A percentile compares a stretch with the other conserved stretches of the same genome.
phyloP scores from a whole-genome alignment of 768 basidiomycete genomes.

The Termitomyces sp. region DNA sequence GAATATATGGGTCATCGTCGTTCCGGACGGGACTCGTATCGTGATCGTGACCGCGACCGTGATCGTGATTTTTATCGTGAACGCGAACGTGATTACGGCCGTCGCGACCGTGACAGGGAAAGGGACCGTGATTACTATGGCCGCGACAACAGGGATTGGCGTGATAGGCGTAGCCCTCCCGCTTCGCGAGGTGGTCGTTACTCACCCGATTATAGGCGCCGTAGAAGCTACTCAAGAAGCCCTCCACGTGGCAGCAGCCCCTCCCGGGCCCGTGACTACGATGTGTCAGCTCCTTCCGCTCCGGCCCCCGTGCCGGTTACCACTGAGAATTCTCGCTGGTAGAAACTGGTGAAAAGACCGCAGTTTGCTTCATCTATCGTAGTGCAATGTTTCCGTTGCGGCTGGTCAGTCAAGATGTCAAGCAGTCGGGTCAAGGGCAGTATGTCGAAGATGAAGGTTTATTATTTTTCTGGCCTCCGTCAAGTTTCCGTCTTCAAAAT shows the following conservation, averaged over 20 bases:
- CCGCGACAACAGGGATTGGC: conserved; percentile 71
- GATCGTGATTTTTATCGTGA: conserved; percentile 47
- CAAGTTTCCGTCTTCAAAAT: conserved; percentile 35
- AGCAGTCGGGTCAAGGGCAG: conserved; percentile 38
- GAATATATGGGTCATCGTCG: conserved; percentile 96
- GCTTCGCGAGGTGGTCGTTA: conserved; percentile 61
- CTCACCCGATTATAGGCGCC: conserved; percentile 74
- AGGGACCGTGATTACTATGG: conserved; percentile 62
- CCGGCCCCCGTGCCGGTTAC: conserved; percentile 39
- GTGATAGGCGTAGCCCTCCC: conserved; percentile 76
- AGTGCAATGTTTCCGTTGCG: conserved; percentile 21
- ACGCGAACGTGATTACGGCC: conserved; percentile 50
- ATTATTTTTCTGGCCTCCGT: conserved; percentile 36
- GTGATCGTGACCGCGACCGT: conserved; percentile 33
- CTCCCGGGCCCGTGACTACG: conserved; percentile 36
- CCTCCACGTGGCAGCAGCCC: conserved; percentile 72
- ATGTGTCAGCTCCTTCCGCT: conserved; percentile 26
- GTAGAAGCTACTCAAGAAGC: conserved; percentile 76
- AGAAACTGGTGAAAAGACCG: conserved; percentile 27
- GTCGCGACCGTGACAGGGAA: conserved; percentile 51
- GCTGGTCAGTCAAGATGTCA: conserved; percentile 22
- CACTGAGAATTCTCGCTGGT: conserved; percentile 50
- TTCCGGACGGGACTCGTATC: conserved; percentile 36
- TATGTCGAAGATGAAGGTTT: conserved; percentile 41
- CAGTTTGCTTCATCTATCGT: conserved; percentile 11